phyloP scores from a whole-genome alignment of 805 yeast genomes.

The Maudiozyma turicensis region DNA sequence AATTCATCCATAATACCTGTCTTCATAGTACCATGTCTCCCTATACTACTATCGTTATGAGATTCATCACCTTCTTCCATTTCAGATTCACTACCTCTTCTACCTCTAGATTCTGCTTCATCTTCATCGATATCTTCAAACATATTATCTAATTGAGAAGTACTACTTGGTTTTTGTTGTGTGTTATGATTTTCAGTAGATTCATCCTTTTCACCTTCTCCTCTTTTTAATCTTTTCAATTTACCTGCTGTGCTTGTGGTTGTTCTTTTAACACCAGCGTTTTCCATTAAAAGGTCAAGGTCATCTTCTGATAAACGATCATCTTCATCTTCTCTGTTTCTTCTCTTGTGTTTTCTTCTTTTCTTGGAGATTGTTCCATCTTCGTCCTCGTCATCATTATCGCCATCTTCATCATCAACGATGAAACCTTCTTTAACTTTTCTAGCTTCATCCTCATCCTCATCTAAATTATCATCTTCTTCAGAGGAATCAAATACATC shows the following conservation, averaged over 20 bases:
- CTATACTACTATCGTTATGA: slow-evolving; percentile 13
- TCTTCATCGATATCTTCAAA: slow-evolving; percentile 33
- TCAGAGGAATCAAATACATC: slow-evolving; percentile 65
- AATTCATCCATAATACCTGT: slow-evolving; percentile 60
- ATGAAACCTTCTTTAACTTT: slow-evolving; percentile 85
- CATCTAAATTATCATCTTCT: slow-evolving; percentile 80
- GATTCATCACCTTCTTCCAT: slow-evolving; percentile 7
- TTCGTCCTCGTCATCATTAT: slow-evolving; percentile 56
- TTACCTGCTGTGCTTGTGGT: slow-evolving; percentile 31
- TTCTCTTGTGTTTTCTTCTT: slow-evolving; percentile 33
- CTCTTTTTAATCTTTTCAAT: slow-evolving; percentile 79
- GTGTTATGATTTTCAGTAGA: slow-evolving; percentile 20
- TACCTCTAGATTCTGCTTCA: slow-evolving; percentile 11
- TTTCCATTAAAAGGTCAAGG: slow-evolving; percentile 81
- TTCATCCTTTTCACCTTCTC: slow-evolving; percentile 37
- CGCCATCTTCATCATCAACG: slow-evolving; percentile 58
- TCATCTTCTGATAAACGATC: slow-evolving; percentile 90
- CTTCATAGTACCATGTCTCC: slow-evolving; percentile 23
- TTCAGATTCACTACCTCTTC: slow-evolving; percentile 12
- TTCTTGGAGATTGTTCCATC: slow-evolving; percentile 20
- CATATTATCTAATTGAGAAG: slow-evolving; percentile 31
- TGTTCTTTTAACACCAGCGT: slow-evolving; percentile 62
- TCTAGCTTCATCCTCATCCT: slow-evolving; percentile 82
- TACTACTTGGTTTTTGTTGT: slow-evolving; percentile 9
- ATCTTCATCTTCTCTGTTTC: slow-evolving; percentile 37